Evolutionary conservation across 129 eudicot species (phyloP), one percentile per base, ranked within the genome.

Genomic region (Apium graveolens): DNA sequence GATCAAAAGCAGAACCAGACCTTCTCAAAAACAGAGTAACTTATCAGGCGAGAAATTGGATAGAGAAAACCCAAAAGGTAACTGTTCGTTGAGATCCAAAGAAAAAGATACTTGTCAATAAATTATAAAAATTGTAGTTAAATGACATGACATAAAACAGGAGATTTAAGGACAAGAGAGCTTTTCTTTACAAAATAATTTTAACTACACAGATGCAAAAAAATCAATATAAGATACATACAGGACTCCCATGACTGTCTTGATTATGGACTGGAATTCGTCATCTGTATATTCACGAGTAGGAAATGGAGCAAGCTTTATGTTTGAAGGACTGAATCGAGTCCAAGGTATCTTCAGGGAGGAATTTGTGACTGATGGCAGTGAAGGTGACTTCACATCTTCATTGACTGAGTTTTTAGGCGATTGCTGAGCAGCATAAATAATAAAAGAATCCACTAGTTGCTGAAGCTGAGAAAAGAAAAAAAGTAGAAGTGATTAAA

Each of bases 261-360:
- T 96, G 83, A 96, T 79, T 55, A 96, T 96, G 53, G 97, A 90
- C 85, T 96, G 99, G 84, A 96, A 96, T 87, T 96, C 99, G 65
- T 96, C 99, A 87, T 96, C 99, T 17, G 97, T 96, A 89, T 96
- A 96, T 83, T 90, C 97, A 84, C 94, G 95, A 87, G 99, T 96
- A 81, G 99, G 99, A 86, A 96, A 96, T 31, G 99, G 99, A 82
- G 91, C 97, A 70, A 96, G 87, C 82, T 89, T 89, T 90, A 90
- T 90, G 57, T 84, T 89, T 79, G 99, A 90, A 57, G 99, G 99
- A 62, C 86, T 90, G 79, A 87, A 89, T 27, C 81, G 83, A 82
- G 85, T 87, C 91, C 95, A 92, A 37, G 96, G 90, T 49, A 83
- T 78, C 77, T 75, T 82, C 78, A 81, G 83, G 38, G 78, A 77